Conservation (phyloP, 2,329 filamentous ascomycete genomes). For the Penicillium italicum region DNA sequence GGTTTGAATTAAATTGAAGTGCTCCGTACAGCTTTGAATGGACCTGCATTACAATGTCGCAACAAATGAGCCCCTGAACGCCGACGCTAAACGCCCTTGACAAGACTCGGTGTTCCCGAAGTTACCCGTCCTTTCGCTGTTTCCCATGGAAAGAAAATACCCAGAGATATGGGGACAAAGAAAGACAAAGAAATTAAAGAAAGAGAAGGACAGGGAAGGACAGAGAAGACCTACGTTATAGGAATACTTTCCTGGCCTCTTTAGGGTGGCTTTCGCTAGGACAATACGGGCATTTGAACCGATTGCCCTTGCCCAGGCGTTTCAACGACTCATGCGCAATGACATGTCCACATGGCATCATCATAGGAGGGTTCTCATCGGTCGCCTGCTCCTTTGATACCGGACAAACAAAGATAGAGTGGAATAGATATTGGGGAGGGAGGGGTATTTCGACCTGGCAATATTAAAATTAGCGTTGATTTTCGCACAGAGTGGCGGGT, state of each 20-base stretch:
- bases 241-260: conserved; percentile 70
- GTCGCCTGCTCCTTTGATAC: conserved; percentile 96
- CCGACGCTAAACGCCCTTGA: conserved; percentile 6
- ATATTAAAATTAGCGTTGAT: conserved; percentile 3
- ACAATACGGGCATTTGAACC: conserved; percentile 97
- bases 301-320: conserved; percentile 70
- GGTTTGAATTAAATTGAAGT: not conserved
- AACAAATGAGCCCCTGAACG: conserved; percentile 1
- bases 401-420: conserved; percentile 96
- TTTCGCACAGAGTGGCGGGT: conserved; percentile 41
- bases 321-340: conserved; percentile 80
- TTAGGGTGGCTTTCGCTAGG: conserved; percentile 74
- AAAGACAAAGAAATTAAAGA: not conserved
- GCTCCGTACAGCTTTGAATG: conserved; percentile 1
- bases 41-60: conserved; percentile 1
- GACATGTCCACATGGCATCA: conserved; percentile 93
- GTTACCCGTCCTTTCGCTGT: not conserved
- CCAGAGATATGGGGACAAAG: not conserved
- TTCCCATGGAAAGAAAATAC: not conserved
- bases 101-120: not conserved
- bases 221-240: conserved; percentile 45
- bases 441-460: conserved; percentile 61
- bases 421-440: conserved; percentile 68
- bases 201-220: not conserved
- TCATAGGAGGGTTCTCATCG: conserved; percentile 89